These are phyloP conservation scores for Rhizoclosmatium sp. DNA, from an alignment of 192 early-diverging fungal species.

Conservation along the genomic window DNA sequence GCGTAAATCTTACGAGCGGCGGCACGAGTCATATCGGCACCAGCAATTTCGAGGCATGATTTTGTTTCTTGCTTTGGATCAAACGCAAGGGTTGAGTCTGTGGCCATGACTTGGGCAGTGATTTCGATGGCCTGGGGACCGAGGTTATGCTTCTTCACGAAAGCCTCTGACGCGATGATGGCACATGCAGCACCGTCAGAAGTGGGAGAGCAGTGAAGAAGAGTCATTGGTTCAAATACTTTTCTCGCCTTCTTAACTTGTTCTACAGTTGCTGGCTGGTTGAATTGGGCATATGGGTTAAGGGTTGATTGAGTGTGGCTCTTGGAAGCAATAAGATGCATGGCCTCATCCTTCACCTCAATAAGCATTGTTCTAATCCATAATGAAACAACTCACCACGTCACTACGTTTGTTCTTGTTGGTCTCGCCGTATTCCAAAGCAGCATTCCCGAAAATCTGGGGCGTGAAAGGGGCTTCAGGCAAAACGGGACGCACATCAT, in stretches of 20 bases:
- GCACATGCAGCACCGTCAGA: conserved; percentile 75
- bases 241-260: conserved; percentile 67
- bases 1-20: conserved; percentile 63
- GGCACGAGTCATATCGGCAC: conserved; percentile 72
- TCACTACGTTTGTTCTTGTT: conserved; percentile 55
- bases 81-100: conserved; percentile 65
- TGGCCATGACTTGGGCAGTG: conserved; percentile 73
- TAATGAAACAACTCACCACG: no score
- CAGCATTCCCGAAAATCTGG: conserved; percentile 79
- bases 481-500: conserved; percentile 62
- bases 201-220: conserved; percentile 79
- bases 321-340: conserved; percentile 79
- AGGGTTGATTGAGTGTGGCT: conserved; percentile 72
- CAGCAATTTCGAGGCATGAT: conserved; percentile 44
- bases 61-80: conserved; percentile 41
- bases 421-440: conserved; percentile 72
- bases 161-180: conserved; percentile 72
- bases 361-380: neutral
- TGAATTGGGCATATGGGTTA: conserved; percentile 80
- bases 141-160: conserved; percentile 67
- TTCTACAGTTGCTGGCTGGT: conserved; percentile 45
- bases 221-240: conserved; percentile 75
- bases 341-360: conserved; percentile 34
- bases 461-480: conserved; percentile 65
- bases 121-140: conserved; percentile 57